Conservation (phyloP, 2,329 filamentous ascomycete genomes). For the Simplicillium sp. region DNA sequence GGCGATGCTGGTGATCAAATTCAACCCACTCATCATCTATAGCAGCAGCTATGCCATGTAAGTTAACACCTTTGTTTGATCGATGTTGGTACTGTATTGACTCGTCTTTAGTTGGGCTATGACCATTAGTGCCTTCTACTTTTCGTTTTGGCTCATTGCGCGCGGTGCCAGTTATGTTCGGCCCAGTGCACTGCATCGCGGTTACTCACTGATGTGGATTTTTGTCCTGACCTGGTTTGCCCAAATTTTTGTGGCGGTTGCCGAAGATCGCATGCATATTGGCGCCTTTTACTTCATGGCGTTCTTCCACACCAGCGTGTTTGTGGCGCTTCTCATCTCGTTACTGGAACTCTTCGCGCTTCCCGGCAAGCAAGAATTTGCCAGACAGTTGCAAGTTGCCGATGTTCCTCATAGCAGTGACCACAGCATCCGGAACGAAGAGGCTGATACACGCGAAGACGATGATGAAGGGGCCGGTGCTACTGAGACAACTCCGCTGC, state of each 20-base stretch:
- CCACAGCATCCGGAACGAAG: conserved; percentile 1
- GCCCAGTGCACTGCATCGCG: conserved; percentile 77
- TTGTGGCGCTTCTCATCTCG: conserved; percentile 63
- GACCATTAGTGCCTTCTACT: conserved; percentile 73
- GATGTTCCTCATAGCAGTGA: conserved; percentile 3
- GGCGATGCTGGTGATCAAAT: conserved; percentile 66
- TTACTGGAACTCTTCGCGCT: conserved; percentile 75
- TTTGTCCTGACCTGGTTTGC: conserved; percentile 66
- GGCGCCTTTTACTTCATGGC: conserved; percentile 73
- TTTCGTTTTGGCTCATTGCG: conserved; percentile 73
- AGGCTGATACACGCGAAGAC: conserved; percentile 7
- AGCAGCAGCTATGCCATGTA: conserved; percentile 74
- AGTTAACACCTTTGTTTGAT: conserved; percentile 13
- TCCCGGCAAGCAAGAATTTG: conserved; percentile 61
- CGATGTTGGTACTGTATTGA: conserved; percentile 4
- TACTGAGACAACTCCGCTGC: conserved; percentile 47
- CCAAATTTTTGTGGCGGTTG: conserved; percentile 63
- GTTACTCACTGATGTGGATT: conserved; percentile 77
- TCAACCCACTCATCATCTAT: conserved; percentile 88
- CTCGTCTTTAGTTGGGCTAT: conserved; percentile 57
- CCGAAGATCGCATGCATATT: conserved; percentile 65
- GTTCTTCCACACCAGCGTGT: conserved; percentile 68
- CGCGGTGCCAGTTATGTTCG: conserved; percentile 69
- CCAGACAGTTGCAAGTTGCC: conserved; percentile 43
- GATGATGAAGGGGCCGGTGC: conserved; percentile 21